Base-by-base conservation (phyloP, 768 basidiomycete species). In the Rhodotorula diobovata region DNA sequence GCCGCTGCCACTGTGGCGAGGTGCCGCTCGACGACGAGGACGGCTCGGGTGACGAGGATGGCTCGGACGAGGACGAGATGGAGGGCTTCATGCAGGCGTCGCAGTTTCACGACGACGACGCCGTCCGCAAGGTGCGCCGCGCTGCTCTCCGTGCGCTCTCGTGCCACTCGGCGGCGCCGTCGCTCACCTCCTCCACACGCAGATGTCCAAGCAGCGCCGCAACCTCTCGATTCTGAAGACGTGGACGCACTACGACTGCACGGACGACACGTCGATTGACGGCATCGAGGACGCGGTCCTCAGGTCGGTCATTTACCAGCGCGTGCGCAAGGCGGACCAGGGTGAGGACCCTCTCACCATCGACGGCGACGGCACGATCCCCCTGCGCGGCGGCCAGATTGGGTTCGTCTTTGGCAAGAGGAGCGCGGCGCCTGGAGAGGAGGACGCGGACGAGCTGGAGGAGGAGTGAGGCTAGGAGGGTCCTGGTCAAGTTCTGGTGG, bases 221-320 rank as follows among this genome's bases (percentile, higher is more conserved):
- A 83, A 16, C 87, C 83, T 63, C 84, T 94, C 48, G 87, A 89
- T 88, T 9, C 84, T 95, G 43, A 77, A 79, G 55, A 86, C 90
- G 77, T 95, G 92, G 91, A 88, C 85, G 34, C 93, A 95, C 77
- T 85, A 92, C 79, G 86, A 91, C 78, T 90, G 90, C 77, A 81
- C 90, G 30, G 82, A 81, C 56, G 75, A 81, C 11, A 78, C 80
- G 25, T 81, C 84, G 2, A 77, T 79, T 56, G 83, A 85, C 32
- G 80, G 83, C 25, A 83, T 92, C 60, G 85, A 87, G 59, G 91
- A 93, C 79, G 83, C 84, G 35, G 81, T 90, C 61, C 83, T 93
- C 32, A 85, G 84, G 15, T 83, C 81, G 61, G 81, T 90, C 34
- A 59, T 78, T 48, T 66, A 54, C 53, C 0, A 39, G 14, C 46